These are phyloP conservation scores for Melampsora larici-populina DNA, from an alignment of 1,284 basidiomycete genomes.

Conservation along the genomic window DNA sequence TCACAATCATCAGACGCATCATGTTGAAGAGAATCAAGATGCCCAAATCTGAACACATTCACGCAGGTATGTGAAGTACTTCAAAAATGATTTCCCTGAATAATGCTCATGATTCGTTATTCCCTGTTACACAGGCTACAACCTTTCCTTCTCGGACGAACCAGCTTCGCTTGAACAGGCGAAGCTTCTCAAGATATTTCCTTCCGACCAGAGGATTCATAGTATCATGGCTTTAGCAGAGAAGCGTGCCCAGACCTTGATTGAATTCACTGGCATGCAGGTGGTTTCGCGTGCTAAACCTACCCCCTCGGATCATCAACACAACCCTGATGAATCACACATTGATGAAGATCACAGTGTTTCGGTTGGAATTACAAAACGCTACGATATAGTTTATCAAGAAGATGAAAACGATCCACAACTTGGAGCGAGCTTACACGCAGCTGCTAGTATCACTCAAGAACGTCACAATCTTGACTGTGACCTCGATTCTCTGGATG, in stretches of 20 bases:
- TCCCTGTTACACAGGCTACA: not conserved
- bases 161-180: not conserved
- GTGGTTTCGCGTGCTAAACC: not conserved
- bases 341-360: no score
- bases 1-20: constrained; percentile 13
- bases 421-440: no score
- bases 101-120: not conserved
- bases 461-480: no score
- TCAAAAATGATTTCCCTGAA: no score
- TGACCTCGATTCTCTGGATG: no score
- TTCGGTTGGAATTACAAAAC: no score
- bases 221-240: not conserved
- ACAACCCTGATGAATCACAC: no score
- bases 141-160: not conserved
- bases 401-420: no score
- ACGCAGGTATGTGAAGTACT: not conserved
- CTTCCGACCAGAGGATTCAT: not conserved
- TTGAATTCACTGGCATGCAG: constrained; percentile 11
- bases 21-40: constrained; percentile 7
- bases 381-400: no score
- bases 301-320: no score
- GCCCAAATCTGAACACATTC: constrained; percentile 15
- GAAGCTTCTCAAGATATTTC: not conserved
- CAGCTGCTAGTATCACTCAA: no score
- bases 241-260: constrained; percentile 3